A percentile compares a stretch with the other conserved stretches of the same genome.
Conservation (phyloP, 345 rosid genomes). For the Isatis tinctoria region DNA sequence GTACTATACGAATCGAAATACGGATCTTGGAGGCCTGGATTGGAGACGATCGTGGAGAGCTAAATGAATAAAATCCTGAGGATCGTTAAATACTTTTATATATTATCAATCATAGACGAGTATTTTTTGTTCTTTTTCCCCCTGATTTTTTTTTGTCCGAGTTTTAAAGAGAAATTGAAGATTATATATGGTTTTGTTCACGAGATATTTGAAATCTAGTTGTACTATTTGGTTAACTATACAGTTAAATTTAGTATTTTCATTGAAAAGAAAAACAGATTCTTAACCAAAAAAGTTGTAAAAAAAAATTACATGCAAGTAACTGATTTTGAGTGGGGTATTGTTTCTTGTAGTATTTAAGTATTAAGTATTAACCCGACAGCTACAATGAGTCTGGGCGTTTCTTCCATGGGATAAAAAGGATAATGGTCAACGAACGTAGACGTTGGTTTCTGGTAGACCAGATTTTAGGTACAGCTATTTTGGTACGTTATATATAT, state of each 20-base stretch:
- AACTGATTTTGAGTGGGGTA: background rate
- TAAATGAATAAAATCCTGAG: conserved; percentile 2
- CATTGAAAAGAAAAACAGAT: background rate
- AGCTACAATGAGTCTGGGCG: background rate
- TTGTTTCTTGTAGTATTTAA: background rate
- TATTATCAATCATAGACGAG: background rate
- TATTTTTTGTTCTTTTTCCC: background rate
- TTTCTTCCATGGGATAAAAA: background rate
- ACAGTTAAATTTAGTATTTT: background rate
- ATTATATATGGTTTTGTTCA: conserved; percentile 1
- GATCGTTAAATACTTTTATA: background rate
- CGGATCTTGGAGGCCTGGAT: conserved; percentile 35
- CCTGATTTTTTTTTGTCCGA: conserved; percentile 15
- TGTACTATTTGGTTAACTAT: background rate
- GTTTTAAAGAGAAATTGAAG: conserved; percentile 14
- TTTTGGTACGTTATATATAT: background rate
- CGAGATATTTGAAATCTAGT: background rate
- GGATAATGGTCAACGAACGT: background rate
- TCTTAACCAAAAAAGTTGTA: background rate
- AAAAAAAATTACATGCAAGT: background rate
- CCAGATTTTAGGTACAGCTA: conserved; percentile 8
- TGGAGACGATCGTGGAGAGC: conserved; percentile 36
- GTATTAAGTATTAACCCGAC: background rate
- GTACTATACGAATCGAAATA: conserved; percentile 19
- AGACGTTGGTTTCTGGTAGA: conserved; percentile 13